Evolutionary conservation across 2,329 filamentous ascomycete species (phyloP), one percentile per base, ranked within the genome.

Genomic region (Chaetomium globosum): DNA sequence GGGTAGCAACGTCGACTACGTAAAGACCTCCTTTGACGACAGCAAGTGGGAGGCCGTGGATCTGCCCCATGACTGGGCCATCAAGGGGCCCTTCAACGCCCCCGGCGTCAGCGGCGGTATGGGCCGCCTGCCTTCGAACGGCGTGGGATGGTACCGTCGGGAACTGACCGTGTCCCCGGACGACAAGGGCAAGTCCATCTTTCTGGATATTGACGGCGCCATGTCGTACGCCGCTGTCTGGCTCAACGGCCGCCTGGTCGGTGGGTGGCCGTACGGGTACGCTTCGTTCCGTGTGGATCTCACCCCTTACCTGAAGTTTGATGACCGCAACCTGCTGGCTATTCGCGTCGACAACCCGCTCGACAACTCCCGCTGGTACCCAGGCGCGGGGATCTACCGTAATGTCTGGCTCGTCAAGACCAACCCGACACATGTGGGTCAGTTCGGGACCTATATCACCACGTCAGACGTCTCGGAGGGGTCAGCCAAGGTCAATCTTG

Each of bases 361-460:
- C 0, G 76, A 82, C 19, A 81, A 77, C 1, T 81, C 83, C 2
- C 78, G 83, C 2, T 85, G 82, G 81, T 85, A 85, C 66, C 82
- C 83, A 4, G 83, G 83, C 16, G 83, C 75, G 13, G 83, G 83
- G 0, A 74, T 85, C 16, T 85, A 85, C 69, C 79, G 82, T 1
- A 83, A 84, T 64, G 76, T 85, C 4, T 86, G 82, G 83, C 76
- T 86, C 19, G 78, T 80, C 43, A 84, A 81, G 64, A 79, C 80
- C 12, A 73, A 79, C 43, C 71, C 77, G 1, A 74, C 77, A 0
- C 83, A 84, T 65, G 78, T 86, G 3, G 79, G 73, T 9, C 80
- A 85, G 53, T 82, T 75, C 55, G 83, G 83, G 3, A 84, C 82
- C 0, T 81, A 77, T 56, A 75, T 85, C 62, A 82, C 79, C 0